These are phyloP conservation scores for Hippophae gyantsensis DNA, from an alignment of 306 rosid species.

Conservation along the genomic window DNA sequence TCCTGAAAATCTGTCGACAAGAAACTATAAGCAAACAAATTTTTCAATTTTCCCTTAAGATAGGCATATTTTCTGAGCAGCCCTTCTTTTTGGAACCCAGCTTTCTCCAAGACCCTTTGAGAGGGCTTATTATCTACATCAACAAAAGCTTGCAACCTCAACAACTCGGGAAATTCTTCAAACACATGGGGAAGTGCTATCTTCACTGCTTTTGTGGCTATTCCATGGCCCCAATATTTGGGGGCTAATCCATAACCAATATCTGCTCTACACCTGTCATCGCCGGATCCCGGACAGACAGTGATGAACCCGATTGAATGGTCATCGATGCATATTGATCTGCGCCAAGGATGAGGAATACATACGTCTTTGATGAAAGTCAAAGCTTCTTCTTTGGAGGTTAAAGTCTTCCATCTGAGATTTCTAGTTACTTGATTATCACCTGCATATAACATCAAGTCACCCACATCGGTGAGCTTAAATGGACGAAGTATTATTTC, in stretches of 20 bases:
- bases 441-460: conserved; percentile 16
- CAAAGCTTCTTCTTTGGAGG: conserved; percentile 19
- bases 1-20: too few relatives aligned
- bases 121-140: conserved; percentile 24
- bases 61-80: conserved; percentile 21
- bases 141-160: conserved; percentile 19
- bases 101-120: conserved; percentile 27
- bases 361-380: conserved; percentile 11
- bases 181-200: conserved; percentile 18
- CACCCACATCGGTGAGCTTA: conserved; percentile 16
- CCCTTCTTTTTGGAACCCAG: conserved; percentile 24
- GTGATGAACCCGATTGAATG: conserved; percentile 18
- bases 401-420: conserved; percentile 23
- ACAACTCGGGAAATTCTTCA: conserved; percentile 1
- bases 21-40: not conserved
- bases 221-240: conserved; percentile 21
- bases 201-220: conserved; percentile 19
- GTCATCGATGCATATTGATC: conserved; percentile 26
- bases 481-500: conserved; percentile 21
- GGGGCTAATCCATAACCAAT: conserved; percentile 16
- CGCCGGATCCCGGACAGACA: conserved; percentile 13
- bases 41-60: conserved; percentile 7
- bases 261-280: conserved; percentile 12
- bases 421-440: conserved; percentile 16
- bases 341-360: conserved; percentile 21